These are phyloP conservation scores for Kwoniella bestiolae DNA, from an alignment of 768 basidiomycete genomes.

Conservation along the genomic window DNA sequence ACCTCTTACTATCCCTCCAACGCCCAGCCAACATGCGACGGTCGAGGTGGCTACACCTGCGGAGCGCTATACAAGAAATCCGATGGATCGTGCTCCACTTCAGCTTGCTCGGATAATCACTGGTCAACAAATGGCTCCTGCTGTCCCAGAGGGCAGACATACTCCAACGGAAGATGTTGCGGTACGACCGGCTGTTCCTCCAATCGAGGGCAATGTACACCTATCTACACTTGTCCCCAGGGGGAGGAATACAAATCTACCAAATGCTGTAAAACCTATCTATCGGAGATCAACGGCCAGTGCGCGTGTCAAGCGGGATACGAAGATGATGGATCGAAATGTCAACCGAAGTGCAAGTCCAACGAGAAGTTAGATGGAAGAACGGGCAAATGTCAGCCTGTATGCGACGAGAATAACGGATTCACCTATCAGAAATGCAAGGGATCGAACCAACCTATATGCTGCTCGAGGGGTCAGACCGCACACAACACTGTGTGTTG, in stretches of 20 bases:
- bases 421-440: slow-evolving; percentile 30
- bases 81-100: slow-evolving; percentile 34
- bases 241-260: slow-evolving; percentile 27
- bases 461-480: slow-evolving; percentile 31
- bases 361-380: slow-evolving; percentile 33
- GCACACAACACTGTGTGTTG: slow-evolving; percentile 43
- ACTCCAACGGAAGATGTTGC: slow-evolving; percentile 44
- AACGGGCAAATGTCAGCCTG: slow-evolving; percentile 31
- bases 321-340: slow-evolving; percentile 30
- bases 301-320: slow-evolving; percentile 47
- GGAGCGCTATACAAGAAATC: slow-evolving; percentile 38
- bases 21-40: slow-evolving; percentile 51
- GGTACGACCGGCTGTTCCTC: slow-evolving; percentile 34
- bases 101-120: slow-evolving; percentile 26
- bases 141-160: slow-evolving; percentile 48
- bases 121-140: slow-evolving; percentile 45
- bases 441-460: slow-evolving; percentile 25
- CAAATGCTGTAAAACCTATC: slow-evolving; percentile 35
- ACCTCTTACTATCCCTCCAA: slow-evolving; percentile 41
- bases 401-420: slow-evolving; percentile 34
- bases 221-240: slow-evolving; percentile 26
- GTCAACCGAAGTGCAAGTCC: slow-evolving; percentile 28
- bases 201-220: slow-evolving; percentile 31
- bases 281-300: slow-evolving; percentile 28
- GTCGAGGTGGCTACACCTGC: slow-evolving; percentile 47